Conservation (phyloP, 495 filamentous ascomycete genomes). For the Parachaetomium inaequale region DNA sequence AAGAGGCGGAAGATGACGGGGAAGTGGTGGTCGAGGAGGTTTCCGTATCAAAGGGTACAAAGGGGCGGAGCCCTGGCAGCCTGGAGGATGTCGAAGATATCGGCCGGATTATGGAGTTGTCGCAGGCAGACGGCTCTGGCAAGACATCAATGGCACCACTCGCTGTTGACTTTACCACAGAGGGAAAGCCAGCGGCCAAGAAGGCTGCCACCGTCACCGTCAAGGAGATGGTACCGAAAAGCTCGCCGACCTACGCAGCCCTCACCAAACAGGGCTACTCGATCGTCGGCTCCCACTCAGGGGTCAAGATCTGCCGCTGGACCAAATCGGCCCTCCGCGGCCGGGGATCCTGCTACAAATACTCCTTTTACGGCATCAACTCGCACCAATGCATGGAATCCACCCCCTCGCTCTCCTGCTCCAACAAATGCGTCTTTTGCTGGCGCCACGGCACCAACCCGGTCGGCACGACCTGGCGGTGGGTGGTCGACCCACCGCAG, state of each 20-base stretch:
- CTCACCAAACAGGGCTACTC: conserved; percentile 95
- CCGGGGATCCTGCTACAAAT: conserved; percentile 95
- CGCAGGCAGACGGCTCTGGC: conserved; percentile 36
- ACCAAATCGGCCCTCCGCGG: conserved; percentile 97
- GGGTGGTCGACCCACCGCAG: conserved; percentile 87
- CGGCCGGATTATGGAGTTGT: conserved; percentile 56
- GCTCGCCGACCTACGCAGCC: conserved; percentile 78
- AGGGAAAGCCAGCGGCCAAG: conserved; percentile 47
- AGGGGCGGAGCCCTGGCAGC: conserved; percentile 43
- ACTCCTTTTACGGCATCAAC: conserved; percentile 90
- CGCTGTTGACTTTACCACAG: conserved; percentile 83
- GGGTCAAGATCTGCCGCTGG: conserved; percentile 97
- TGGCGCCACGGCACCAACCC: conserved; percentile 98
- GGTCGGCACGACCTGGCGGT: conserved; percentile 92
- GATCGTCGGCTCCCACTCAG: conserved; percentile 91
- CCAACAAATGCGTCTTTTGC: conserved; percentile 98
- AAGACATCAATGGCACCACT: conserved; percentile 46
- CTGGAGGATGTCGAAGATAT: conserved; percentile 84
- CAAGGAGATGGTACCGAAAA: conserved; percentile 92
- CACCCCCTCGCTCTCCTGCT: conserved; percentile 90
- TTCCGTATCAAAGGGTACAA: conserved; percentile 31
- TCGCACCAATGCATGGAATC: conserved; percentile 98
- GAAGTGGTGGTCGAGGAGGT: conserved; percentile 51
- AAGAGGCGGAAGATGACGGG: conserved; percentile 53
- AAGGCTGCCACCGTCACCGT: conserved; percentile 42